Percentiles rank a stretch among this genome's conserved stretches.
Conservation (phyloP, 1,139 yeast species). For the Williopsis jadinii region DNA sequence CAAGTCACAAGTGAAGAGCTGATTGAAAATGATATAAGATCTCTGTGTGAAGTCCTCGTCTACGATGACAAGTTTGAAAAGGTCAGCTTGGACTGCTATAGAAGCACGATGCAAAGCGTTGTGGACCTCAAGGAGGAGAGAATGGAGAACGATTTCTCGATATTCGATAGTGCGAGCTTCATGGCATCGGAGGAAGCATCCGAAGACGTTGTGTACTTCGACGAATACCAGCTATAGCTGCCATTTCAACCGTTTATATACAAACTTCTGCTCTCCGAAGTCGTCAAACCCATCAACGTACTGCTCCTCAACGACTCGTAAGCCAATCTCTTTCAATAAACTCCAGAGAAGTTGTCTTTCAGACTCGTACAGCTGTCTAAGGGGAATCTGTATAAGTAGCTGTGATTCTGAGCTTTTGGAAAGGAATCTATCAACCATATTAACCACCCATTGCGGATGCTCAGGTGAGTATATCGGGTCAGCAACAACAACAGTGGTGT, state of each 20-base stretch:
- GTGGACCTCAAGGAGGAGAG: slow-evolving; percentile 26
- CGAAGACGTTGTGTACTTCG: slow-evolving; percentile 30
- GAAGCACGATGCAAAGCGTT: slow-evolving; percentile 47
- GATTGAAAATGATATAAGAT: slow-evolving; percentile 63
- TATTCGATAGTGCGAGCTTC: slow-evolving; percentile 27
- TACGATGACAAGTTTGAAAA: slow-evolving; percentile 82
- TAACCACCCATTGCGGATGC: slow-evolving; percentile 70
- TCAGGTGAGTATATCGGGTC: slow-evolving; percentile 84
- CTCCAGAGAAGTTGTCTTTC: slow-evolving; percentile 60
- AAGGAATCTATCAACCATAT: slow-evolving; percentile 45
- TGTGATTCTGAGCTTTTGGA: slow-evolving; percentile 28
- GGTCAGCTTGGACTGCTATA: slow-evolving; percentile 46
- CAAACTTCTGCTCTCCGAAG: slow-evolving; percentile 66
- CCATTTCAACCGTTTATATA: slow-evolving; percentile 38
- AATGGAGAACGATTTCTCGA: slow-evolving; percentile 28
- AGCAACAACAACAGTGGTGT: slow-evolving; percentile 60
- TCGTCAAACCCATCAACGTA: slow-evolving; percentile 72
- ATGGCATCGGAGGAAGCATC: slow-evolving; percentile 24
- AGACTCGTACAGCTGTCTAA: slow-evolving; percentile 56
- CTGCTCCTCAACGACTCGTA: slow-evolving; percentile 25
- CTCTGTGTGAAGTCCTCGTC: slow-evolving; percentile 81
- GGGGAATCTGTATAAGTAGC: slow-evolving; percentile 68
- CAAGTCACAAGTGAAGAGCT: slow-evolving; percentile 81
- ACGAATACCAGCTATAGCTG: slow-evolving; percentile 25
- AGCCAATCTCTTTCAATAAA: slow-evolving; percentile 34